Evolutionary conservation across 208 protist genomes (phyloP).

Genomic region (Acanthamoeba polyphaga): DNA sequence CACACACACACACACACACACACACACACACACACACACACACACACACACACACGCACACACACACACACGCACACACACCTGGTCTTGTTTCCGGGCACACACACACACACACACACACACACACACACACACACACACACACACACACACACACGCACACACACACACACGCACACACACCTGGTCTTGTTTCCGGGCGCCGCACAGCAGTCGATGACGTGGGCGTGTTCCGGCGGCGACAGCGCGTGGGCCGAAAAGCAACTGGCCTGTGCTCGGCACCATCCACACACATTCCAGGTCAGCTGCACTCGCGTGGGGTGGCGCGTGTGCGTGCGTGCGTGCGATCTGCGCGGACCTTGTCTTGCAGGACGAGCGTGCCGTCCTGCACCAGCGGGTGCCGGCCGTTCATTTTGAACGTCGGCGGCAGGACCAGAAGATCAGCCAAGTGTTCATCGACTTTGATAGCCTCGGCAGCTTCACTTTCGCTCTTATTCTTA

Average conservation of each 20-base stretch:
- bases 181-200: constrained; percentile 77
- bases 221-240: not conserved
- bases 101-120: no score
- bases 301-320: no score
- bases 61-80: no score
- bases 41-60: no score
- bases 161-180: no score
- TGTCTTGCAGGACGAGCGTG: constrained; percentile 39
- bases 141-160: no score
- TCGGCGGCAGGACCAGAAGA: not conserved
- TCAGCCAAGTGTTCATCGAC: constrained; percentile 7
- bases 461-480: not conserved
- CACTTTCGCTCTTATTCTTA: not conserved
- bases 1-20: no score
- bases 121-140: no score
- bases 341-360: not conserved
- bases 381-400: constrained; percentile 24
- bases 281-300: no score
- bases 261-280: constrained; percentile 29
- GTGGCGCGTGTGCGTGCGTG: no score
- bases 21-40: no score
- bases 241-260: constrained; percentile 34
- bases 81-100: no score
- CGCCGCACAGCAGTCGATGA: constrained; percentile 77
- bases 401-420: not conserved